Conservation (phyloP, 257 asterid genomes). For the Leonotis leonurus region DNA sequence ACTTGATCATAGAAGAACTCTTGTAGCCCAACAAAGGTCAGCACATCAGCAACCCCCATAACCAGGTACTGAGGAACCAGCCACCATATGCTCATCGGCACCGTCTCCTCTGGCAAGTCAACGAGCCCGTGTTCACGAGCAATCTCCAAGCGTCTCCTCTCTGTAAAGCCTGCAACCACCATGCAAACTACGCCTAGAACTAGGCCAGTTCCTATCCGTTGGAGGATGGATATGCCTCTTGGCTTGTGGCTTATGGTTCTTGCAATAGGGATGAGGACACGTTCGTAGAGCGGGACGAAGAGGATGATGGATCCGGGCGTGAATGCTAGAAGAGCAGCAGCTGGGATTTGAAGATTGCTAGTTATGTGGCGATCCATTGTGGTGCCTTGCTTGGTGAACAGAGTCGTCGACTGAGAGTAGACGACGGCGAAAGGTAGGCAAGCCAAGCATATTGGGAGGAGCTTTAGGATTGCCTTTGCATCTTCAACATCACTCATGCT, state of each 20-base stretch:
- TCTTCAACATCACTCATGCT: constrained; percentile 23
- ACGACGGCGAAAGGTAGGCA: constrained; percentile 29
- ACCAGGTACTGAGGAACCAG: constrained; percentile 37
- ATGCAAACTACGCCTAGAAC: constrained; percentile 19
- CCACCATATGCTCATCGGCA: constrained; percentile 60
- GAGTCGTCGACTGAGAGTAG: constrained; percentile 28
- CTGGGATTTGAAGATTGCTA: constrained; percentile 21
- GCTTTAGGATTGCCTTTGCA: constrained; percentile 25
- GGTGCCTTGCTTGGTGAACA: constrained; percentile 38
- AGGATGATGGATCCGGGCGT: constrained; percentile 18
- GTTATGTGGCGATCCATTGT: constrained; percentile 33
- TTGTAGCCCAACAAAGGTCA: constrained; percentile 40
- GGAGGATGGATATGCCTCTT: constrained; percentile 39
- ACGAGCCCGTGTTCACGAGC: constrained; percentile 27
- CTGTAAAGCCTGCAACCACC: constrained; percentile 35
- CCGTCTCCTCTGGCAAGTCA: constrained; percentile 21
- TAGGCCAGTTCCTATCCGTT: constrained; percentile 32
- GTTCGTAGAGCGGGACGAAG: constrained; percentile 36
- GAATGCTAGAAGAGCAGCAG: constrained; percentile 30
- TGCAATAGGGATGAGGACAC: constrained; percentile 30
- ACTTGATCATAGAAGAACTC: constrained; percentile 48
- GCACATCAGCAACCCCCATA: constrained; percentile 32
- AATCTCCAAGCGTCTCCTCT: constrained; percentile 27
- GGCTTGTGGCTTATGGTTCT: constrained; percentile 27
- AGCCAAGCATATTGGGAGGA: constrained; percentile 30